Base-by-base conservation (phyloP, 805 yeast genomes). In the Zygotorulaspora florentina region DNA sequence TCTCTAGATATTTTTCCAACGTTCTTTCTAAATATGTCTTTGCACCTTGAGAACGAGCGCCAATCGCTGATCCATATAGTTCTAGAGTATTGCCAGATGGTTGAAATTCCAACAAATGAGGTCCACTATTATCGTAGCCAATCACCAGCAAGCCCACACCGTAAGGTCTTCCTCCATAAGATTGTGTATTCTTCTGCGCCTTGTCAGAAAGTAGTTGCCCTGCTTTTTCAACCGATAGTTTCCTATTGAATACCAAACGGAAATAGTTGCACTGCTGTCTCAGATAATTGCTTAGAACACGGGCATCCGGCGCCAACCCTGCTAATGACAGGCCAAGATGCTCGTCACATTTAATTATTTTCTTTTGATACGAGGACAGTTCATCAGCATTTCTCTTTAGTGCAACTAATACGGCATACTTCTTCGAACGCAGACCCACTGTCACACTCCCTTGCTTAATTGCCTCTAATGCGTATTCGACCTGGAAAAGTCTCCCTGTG, bases 11-110 rank as follows among this genome's bases (percentile, higher is more conserved):
- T 26, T 73, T 72, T 30, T 86, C 88, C 62, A 83, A 75, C 55
- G 84, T 83, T 63, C 96, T 82, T 69, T 93, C 99, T 63, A 93
- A 72, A 58, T 88, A 93, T 2, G 99, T 93, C 71, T 95, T 81
- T 12, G 96, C 97, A 41, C 98, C 98, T 70, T 93, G 99, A 2
- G 98, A 91, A 64, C 99, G 80, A 8, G 99, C 98, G 39, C 99
- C 99, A 61, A 93, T 88, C 30, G 99, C 96, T 10, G 96, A 83
- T 29, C 96, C 98, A 56, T 77, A 80, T 64, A 90, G 86, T 67
- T 93, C 98, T 58, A 89, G 73, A 17, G 85, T 93, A 20, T 91
- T 83, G 2, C 99, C 99, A 8, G 95, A 84, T 13, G 99, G 99
- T 64, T 87, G 91, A 69, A 93, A 93, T 72, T 93, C 99, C 66